A percentile compares a stretch with the other conserved stretches of the same genome.
Conservation (phyloP, 2,329 filamentous ascomycete species). For the Neofusicoccum laricinum region DNA sequence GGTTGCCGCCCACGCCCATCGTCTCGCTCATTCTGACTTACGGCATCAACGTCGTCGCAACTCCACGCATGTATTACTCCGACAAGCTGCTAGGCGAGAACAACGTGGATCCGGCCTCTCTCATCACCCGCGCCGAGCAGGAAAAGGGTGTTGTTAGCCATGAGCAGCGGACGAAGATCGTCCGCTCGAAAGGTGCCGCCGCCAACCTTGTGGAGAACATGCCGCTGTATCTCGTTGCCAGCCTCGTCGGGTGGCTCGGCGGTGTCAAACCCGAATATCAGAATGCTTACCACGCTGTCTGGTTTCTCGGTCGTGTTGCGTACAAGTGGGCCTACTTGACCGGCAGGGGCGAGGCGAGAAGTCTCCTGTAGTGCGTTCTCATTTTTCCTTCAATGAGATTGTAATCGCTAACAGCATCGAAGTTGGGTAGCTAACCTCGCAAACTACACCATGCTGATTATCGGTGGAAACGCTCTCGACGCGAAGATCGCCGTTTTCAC, state of each 20-base stretch:
- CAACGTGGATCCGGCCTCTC: constrained; percentile 1
- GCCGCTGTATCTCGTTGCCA: constrained; percentile 12
- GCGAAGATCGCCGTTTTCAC: neutral
- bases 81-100: neutral
- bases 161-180: constrained; percentile 7
- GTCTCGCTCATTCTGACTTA: constrained; percentile 5
- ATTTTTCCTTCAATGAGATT: neutral
- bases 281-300: neutral
- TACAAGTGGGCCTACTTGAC: constrained; percentile 12
- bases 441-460: neutral
- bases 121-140: neutral
- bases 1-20: constrained; percentile 6
- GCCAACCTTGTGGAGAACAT: neutral
- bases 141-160: constrained; percentile 9
- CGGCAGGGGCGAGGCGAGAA: neutral
- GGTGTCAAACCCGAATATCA: neutral
- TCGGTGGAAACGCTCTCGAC: constrained; percentile 6
- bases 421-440: neutral
- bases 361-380: neutral
- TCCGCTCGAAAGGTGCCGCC: constrained; percentile 1
- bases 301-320: neutral
- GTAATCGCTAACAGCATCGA: neutral
- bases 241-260: constrained; percentile 4
- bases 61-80: constrained; percentile 11
- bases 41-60: constrained; percentile 7